Evolutionary conservation across 345 rosid species (phyloP).

Genomic region (Leavenworthia alabamica): DNA sequence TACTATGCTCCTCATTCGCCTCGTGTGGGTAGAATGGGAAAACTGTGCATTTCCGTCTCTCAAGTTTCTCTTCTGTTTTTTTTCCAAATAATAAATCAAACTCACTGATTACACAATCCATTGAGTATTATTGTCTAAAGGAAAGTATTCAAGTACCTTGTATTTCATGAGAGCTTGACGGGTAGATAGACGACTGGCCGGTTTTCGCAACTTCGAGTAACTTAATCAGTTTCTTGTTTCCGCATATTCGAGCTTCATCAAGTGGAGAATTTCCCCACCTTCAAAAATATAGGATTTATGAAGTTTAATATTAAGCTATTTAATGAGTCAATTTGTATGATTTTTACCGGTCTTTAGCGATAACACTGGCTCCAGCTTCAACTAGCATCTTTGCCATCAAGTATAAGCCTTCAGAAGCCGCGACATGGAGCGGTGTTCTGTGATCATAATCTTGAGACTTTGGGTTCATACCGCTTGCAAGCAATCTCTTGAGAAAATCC

Average conservation of each 20-base stretch:
- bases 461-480: constrained; percentile 68
- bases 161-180: constrained; percentile 27
- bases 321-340: not conserved
- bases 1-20: constrained; percentile 27
- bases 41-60: constrained; percentile 58
- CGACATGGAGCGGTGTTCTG: constrained; percentile 86
- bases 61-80: constrained; percentile 38
- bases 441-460: constrained; percentile 83
- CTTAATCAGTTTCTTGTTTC: constrained; percentile 77
- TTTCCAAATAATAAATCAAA: too few species aligned
- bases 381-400: constrained; percentile 68
- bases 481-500: constrained; percentile 63
- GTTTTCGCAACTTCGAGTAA: constrained; percentile 65
- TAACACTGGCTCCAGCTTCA: constrained; percentile 78
- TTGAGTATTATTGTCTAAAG: not conserved
- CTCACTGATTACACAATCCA: not conserved
- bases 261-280: constrained; percentile 92
- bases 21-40: constrained; percentile 67
- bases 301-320: not conserved
- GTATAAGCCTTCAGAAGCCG: constrained; percentile 80
- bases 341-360: constrained; percentile 69
- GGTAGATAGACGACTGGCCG: constrained; percentile 35
- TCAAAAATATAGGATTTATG: not conserved
- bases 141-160: constrained; percentile 38
- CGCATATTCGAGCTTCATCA: constrained; percentile 61